A percentile compares a stretch with the other conserved stretches of the same genome.
These are phyloP conservation scores for Russula earlei DNA, from an alignment of 768 basidiomycete genomes.

Conservation along the genomic window DNA sequence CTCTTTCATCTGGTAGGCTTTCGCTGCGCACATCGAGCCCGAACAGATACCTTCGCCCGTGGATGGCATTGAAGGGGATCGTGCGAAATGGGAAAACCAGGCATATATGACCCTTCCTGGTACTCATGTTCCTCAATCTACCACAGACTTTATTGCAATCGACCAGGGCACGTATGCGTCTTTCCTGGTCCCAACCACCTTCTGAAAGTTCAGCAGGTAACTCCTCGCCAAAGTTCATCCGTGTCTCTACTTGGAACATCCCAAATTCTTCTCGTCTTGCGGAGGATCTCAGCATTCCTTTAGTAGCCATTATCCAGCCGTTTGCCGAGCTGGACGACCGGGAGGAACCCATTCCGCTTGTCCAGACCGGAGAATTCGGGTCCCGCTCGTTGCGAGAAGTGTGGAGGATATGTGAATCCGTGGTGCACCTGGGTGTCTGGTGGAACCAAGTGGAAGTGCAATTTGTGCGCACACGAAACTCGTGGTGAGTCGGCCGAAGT, in stretches of 20 bases:
- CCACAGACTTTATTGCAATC: constrained; percentile 78
- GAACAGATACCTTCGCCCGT: constrained; percentile 89
- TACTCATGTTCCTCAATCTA: constrained; percentile 69
- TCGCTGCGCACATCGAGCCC: constrained; percentile 74
- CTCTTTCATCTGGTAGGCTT: constrained; percentile 42
- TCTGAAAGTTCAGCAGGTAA: constrained; percentile 44
- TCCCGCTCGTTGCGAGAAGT: constrained; percentile 76
- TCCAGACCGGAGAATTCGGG: constrained; percentile 63
- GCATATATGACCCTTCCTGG: constrained; percentile 55
- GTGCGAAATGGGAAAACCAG: constrained; percentile 65
- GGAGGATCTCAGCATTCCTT: constrained; percentile 72
- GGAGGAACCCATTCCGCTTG: constrained; percentile 72
- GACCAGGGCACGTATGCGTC: constrained; percentile 61
- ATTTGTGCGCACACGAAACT: constrained; percentile 79
- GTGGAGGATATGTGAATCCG: constrained; percentile 87
- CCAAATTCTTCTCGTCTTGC: constrained; percentile 75
- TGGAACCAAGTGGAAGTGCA: constrained; percentile 85
- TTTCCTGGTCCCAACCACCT: not conserved
- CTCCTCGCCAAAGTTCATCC: constrained; percentile 83
- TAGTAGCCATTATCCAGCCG: constrained; percentile 81
- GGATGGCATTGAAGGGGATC: constrained; percentile 68
- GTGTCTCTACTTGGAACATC: constrained; percentile 83
- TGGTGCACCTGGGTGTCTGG: constrained; percentile 84
- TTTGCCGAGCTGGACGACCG: constrained; percentile 73
- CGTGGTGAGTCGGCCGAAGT: constrained; percentile 46